Percentiles rank a stretch among this genome's conserved stretches.
These are phyloP conservation scores for Ophiostoma angusticollis DNA, from an alignment of 2,329 filamentous ascomycete species.

Conservation along the genomic window DNA sequence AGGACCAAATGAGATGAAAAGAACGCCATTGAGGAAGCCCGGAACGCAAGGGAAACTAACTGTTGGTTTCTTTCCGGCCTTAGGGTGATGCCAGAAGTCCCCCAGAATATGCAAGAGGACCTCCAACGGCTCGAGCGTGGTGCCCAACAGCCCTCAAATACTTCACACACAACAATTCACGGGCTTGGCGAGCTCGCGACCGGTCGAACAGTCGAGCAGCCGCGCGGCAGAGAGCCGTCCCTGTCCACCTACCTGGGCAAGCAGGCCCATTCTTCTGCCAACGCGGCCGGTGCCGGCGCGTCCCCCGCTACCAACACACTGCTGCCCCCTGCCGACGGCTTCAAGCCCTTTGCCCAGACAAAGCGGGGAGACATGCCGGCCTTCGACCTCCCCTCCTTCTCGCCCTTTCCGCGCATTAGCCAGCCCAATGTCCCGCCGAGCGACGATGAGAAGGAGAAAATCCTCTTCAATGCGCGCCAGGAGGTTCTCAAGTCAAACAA, in stretches of 20 bases:
- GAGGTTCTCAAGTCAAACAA: conserved; percentile 87
- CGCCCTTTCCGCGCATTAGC: conserved; percentile 76
- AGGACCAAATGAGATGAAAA: no score
- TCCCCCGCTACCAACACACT: conserved; percentile 8
- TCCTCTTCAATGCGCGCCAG: conserved; percentile 70
- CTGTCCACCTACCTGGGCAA: conserved; percentile 27
- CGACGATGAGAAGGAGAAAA: conserved; percentile 86
- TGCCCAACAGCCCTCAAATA: conserved; percentile 39
- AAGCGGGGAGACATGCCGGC: conserved; percentile 24
- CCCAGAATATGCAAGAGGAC: conserved; percentile 91
- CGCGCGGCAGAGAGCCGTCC: conserved; percentile 31
- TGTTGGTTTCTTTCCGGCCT: conserved; percentile 20
- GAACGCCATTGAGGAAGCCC: not conserved
- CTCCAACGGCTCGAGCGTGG: conserved; percentile 82
- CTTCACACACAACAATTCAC: conserved; percentile 16
- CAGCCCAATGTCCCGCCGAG: conserved; percentile 85
- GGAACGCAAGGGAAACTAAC: conserved; percentile 22
- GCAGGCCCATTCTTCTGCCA: conserved; percentile 14
- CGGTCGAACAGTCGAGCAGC: conserved; percentile 14
- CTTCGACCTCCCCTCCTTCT: conserved; percentile 62
- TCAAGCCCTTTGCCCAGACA: conserved; percentile 30
- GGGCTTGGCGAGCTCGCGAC: conserved; percentile 17
- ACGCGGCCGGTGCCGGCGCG: conserved; percentile 15
- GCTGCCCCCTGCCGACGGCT: conserved; percentile 16
- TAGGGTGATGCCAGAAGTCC: conserved; percentile 90